Evolutionary conservation across 2,329 filamentous ascomycete genomes (phyloP).

Genomic region (Aureobasidium sp.): DNA sequence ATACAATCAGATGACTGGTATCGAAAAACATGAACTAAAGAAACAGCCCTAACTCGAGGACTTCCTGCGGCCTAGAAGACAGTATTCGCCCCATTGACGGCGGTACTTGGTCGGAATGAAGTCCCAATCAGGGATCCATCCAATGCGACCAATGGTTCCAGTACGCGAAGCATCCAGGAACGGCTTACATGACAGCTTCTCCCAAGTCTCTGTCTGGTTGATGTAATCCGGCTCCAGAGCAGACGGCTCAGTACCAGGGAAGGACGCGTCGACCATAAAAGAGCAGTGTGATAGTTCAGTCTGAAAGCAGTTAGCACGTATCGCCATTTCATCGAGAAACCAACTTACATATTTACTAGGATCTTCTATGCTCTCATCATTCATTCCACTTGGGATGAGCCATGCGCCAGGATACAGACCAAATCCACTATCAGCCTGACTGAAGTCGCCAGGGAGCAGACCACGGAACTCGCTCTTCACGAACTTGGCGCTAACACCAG

Average conservation of each 20-base stretch:
- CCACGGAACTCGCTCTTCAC: conserved; percentile 84
- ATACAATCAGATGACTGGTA: conserved; percentile 2
- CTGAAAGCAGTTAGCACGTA: conserved; percentile 25
- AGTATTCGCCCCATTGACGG: conserved; percentile 82
- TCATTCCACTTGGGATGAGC: conserved; percentile 74
- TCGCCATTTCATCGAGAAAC: not conserved
- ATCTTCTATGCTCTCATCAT: conserved; percentile 85
- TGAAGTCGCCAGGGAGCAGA: conserved; percentile 83
- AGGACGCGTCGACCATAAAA: conserved; percentile 82
- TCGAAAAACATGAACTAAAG: not conserved
- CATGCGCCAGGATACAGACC: conserved; percentile 78
- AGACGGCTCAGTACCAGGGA: conserved; percentile 52
- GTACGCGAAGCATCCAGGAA: conserved; percentile 79
- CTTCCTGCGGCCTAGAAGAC: conserved; percentile 58
- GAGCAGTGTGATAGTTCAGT: conserved; percentile 63
- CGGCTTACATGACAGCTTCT: conserved; percentile 60
- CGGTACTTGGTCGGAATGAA: conserved; percentile 60
- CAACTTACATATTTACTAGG: conserved; percentile 66
- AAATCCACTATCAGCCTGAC: conserved; percentile 59
- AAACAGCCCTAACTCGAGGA: not conserved
- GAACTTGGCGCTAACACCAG: conserved; percentile 79
- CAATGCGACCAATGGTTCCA: conserved; percentile 59
- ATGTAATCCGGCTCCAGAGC: conserved; percentile 73
- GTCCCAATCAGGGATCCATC: conserved; percentile 70
- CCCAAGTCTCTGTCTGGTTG: conserved; percentile 66